These are phyloP conservation scores for Calocybe gangraenosa DNA, from an alignment of 768 basidiomycete genomes.

Conservation along the genomic window DNA sequence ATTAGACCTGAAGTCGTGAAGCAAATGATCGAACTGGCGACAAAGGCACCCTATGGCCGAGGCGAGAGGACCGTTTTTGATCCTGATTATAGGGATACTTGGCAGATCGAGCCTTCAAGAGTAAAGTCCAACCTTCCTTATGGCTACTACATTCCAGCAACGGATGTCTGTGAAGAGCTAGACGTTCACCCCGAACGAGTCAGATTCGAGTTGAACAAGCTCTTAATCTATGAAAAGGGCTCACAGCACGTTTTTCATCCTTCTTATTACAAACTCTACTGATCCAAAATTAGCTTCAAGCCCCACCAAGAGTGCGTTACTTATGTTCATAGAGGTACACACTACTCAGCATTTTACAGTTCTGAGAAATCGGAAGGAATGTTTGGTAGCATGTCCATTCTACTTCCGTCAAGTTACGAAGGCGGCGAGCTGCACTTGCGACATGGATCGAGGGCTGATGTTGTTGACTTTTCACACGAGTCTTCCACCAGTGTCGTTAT, in stretches of 20 bases:
- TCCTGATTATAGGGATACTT: background rate
- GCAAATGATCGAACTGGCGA: background rate
- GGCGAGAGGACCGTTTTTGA: background rate
- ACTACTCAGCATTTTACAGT: conserved; percentile 18
- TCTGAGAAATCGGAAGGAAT: conserved; percentile 44
- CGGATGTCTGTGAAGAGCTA: conserved; percentile 30
- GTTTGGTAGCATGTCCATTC: conserved; percentile 47
- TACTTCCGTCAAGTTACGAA: conserved; percentile 41
- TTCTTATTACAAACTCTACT: background rate
- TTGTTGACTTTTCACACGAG: conserved; percentile 30
- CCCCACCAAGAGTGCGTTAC: conserved; percentile 42
- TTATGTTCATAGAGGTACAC: background rate
- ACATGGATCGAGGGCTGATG: conserved; percentile 27
- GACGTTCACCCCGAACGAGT: conserved; percentile 30
- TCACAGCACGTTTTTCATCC: conserved; percentile 36
- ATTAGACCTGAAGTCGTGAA: too few species aligned
- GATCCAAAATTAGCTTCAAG: conserved; percentile 29
- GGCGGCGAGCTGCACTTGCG: conserved; percentile 44
- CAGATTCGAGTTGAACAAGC: conserved; percentile 38
- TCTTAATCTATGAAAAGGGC: conserved; percentile 43
- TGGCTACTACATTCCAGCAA: too few species aligned
- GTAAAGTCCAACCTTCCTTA: conserved; percentile 37
- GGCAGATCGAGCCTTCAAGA: conserved; percentile 24
- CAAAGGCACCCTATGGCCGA: background rate
- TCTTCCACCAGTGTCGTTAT: conserved; percentile 23